Conservation (phyloP, 2,329 filamentous ascomycete species). For the Aspergillus carbonarius region DNA sequence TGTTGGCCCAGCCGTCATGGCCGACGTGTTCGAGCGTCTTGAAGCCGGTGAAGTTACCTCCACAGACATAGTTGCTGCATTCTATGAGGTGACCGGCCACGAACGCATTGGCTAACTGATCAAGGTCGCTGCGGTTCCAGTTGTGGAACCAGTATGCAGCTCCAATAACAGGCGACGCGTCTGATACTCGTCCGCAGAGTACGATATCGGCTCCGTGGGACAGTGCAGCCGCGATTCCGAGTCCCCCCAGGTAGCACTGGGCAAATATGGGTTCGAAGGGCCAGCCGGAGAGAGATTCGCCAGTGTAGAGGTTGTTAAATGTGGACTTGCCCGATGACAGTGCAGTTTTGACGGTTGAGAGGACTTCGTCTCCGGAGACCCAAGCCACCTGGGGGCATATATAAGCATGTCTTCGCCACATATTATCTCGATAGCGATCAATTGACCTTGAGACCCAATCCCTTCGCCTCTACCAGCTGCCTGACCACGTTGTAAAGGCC, state of each 20-base stretch:
- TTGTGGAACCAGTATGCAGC: slow-evolving; percentile 45
- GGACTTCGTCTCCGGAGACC: slow-evolving; percentile 49
- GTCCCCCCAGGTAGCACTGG: slow-evolving; percentile 39
- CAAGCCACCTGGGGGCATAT: slow-evolving; percentile 42
- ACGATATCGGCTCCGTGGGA: slow-evolving; percentile 46
- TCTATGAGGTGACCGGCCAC: slow-evolving; percentile 42
- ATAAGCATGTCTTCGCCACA: slow-evolving; percentile 1
- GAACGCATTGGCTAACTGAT: slow-evolving; percentile 41
- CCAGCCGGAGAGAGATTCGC: slow-evolving; percentile 36
- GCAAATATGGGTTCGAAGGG: slow-evolving; percentile 32
- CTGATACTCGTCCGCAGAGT: slow-evolving; percentile 45
- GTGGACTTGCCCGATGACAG: slow-evolving; percentile 34
- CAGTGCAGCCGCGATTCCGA: slow-evolving; percentile 42
- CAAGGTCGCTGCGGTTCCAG: slow-evolving; percentile 40
- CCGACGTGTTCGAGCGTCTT: slow-evolving; percentile 30
- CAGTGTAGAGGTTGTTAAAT: slow-evolving; percentile 44
- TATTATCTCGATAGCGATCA: background rate
- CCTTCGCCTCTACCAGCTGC: slow-evolving; percentile 38
- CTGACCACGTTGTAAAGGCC: slow-evolving; percentile 41
- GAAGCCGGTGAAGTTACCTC: slow-evolving; percentile 48
- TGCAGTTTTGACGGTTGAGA: slow-evolving; percentile 33
- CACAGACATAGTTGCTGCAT: slow-evolving; percentile 45
- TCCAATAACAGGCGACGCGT: slow-evolving; percentile 47
- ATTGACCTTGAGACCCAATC: slow-evolving; percentile 41
- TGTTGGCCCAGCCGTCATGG: slow-evolving; percentile 43